Conservation (phyloP, 2,329 filamentous ascomycete species). For the Bipolaris sorokiniana region DNA sequence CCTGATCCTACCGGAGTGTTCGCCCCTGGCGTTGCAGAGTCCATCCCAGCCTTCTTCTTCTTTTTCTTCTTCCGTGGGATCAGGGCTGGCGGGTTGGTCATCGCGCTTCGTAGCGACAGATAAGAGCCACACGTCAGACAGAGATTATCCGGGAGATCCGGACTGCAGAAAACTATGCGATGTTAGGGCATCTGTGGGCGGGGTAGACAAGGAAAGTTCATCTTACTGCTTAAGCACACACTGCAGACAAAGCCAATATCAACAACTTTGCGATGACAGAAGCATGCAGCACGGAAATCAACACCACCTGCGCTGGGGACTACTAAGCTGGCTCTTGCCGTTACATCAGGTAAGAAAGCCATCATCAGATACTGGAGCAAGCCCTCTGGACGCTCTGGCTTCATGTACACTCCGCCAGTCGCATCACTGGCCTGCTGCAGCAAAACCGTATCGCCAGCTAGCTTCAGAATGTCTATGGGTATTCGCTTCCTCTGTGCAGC, state of each 20-base stretch:
- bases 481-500: slow-evolving; percentile 87
- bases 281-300: slow-evolving; percentile 97
- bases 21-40: slow-evolving; percentile 44
- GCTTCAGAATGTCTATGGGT: slow-evolving; percentile 88
- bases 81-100: slow-evolving; percentile 44
- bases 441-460: slow-evolving; percentile 86
- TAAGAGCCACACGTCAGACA: slow-evolving; percentile 50
- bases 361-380: slow-evolving; percentile 94
- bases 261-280: slow-evolving; percentile 90
- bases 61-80: slow-evolving; percentile 50
- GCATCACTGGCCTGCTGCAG: slow-evolving; percentile 87
- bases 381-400: slow-evolving; percentile 60
- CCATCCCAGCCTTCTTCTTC: slow-evolving; percentile 43
- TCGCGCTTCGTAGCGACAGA: slow-evolving; percentile 44
- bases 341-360: slow-evolving; percentile 79
- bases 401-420: slow-evolving; percentile 73
- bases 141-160: slow-evolving; percentile 41
- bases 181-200: slow-evolving; percentile 9
- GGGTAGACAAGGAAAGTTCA: slow-evolving; percentile 12
- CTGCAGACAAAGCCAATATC: slow-evolving; percentile 95
- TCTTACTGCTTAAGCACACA: slow-evolving; percentile 83
- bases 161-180: slow-evolving; percentile 45
- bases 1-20: slow-evolving; percentile 41
- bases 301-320: slow-evolving; percentile 83
- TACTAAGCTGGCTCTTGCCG: slow-evolving; percentile 69